phyloP scores from a whole-genome alignment of 768 basidiomycete species.

The Russula griseocarnosa region DNA sequence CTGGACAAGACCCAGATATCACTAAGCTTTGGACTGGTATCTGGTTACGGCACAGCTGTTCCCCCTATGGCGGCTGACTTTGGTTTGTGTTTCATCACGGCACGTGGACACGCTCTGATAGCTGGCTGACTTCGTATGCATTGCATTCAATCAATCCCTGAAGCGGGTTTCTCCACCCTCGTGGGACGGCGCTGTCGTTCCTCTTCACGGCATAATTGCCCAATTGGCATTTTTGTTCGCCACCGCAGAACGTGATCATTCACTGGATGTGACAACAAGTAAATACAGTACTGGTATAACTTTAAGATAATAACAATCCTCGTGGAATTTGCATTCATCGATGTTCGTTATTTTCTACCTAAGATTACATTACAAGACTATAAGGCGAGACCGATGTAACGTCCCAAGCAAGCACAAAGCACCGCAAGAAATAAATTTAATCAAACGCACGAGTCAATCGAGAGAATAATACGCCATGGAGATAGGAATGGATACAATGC shows the following conservation, averaged over 20 bases:
- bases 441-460: constrained; percentile 15
- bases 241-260: background rate
- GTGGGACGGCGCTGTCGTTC: constrained; percentile 7
- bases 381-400: constrained; percentile 25
- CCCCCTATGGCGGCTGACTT: constrained; percentile 24
- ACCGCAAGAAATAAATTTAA: constrained; percentile 30
- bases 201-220: constrained; percentile 17
- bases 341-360: constrained; percentile 30
- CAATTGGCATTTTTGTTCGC: constrained; percentile 1
- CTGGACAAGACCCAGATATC: constrained; percentile 22
- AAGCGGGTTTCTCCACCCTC: constrained; percentile 5
- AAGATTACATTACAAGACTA: constrained; percentile 30
- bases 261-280: background rate
- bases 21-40: constrained; percentile 18
- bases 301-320: constrained; percentile 3
- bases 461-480: constrained; percentile 29
- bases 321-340: constrained; percentile 16
- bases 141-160: constrained; percentile 17
- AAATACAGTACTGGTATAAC: constrained; percentile 6
- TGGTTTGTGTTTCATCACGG: constrained; percentile 23
- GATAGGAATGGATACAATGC: constrained; percentile 29
- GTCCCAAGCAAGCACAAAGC: constrained; percentile 23
- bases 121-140: constrained; percentile 3
- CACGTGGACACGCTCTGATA: constrained; percentile 8
- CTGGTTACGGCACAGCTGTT: constrained; percentile 16